phyloP scores from a whole-genome alignment of 306 rosid genomes.

The Cucumis sativus region DNA sequence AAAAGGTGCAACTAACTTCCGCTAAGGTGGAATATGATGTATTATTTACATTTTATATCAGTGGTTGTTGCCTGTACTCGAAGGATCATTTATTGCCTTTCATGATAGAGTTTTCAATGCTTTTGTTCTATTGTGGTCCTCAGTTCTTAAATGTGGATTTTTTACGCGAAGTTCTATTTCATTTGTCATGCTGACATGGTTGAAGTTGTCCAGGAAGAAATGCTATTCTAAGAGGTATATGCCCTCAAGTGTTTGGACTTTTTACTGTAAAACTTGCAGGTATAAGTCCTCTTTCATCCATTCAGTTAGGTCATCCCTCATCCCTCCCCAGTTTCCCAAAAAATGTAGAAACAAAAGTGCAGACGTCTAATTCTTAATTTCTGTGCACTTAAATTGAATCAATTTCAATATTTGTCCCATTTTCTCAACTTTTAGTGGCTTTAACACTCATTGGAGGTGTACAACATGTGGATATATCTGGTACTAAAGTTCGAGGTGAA shows the following conservation, averaged over 20 bases:
- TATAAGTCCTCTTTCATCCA: constrained; percentile 16
- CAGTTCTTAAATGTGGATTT: neutral
- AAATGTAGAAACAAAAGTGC: neutral
- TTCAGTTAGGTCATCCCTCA: neutral
- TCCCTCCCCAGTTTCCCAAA: neutral
- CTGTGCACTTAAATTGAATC: neutral
- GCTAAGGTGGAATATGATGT: neutral
- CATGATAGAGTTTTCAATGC: neutral
- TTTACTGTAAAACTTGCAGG: constrained; percentile 96
- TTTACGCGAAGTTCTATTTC: constrained; percentile 14
- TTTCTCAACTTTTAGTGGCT: constrained; percentile 42
- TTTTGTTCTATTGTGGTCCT: neutral
- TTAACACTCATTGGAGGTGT: constrained; percentile 93
- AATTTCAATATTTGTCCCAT: neutral
- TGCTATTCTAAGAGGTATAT: constrained; percentile 78
- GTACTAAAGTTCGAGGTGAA: constrained; percentile 93
- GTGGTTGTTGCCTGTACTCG: neutral
- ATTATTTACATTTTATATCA: neutral
- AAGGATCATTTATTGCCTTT: neutral
- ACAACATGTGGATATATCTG: constrained; percentile 83
- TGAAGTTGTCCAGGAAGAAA: constrained; percentile 66
- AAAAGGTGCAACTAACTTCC: constrained; percentile 45
- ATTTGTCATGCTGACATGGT: constrained; percentile 18
- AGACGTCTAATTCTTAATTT: neutral
- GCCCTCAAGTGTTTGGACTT: constrained; percentile 93